These are phyloP conservation scores for Candida fluviatilis DNA, from an alignment of 805 yeast species.

Conservation along the genomic window DNA sequence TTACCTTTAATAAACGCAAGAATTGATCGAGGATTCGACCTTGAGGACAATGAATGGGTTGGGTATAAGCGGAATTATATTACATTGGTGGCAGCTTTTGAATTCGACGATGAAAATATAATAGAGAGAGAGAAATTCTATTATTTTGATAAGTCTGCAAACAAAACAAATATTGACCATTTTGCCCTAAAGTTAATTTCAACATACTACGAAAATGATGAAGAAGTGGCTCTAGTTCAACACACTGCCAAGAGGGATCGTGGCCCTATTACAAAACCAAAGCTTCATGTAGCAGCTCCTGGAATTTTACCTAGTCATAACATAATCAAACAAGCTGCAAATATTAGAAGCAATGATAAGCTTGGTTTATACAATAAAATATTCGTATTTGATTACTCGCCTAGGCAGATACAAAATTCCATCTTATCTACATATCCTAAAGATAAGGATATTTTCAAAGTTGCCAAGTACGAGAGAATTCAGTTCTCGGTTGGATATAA, in stretches of 20 bases:
- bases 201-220: conserved; percentile 47
- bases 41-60: conserved; percentile 51
- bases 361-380: conserved; percentile 49
- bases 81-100: conserved; percentile 55
- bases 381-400: conserved; percentile 38
- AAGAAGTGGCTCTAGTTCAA: conserved; percentile 49
- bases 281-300: conserved; percentile 51
- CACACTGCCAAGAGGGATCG: conserved; percentile 73
- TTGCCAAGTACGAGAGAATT: conserved; percentile 64
- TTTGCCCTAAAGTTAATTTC: conserved; percentile 54
- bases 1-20: conserved; percentile 46
- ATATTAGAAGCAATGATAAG: conserved; percentile 53
- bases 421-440: conserved; percentile 43
- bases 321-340: conserved; percentile 54
- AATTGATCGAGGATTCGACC: conserved; percentile 63
- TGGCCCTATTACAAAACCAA: conserved; percentile 65
- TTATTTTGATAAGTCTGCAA: conserved; percentile 19
- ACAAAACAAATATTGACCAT: conserved; percentile 29
- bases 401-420: conserved; percentile 7
- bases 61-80: conserved; percentile 71
- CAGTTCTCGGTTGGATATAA: conserved; percentile 59
- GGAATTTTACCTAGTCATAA: conserved; percentile 56
- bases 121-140: conserved; percentile 31
- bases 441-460: conserved; percentile 44
- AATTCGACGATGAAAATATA: conserved; percentile 24